These are phyloP conservation scores for Biscogniauxia marginata DNA, from an alignment of 2,329 filamentous ascomycete species.

Conservation along the genomic window DNA sequence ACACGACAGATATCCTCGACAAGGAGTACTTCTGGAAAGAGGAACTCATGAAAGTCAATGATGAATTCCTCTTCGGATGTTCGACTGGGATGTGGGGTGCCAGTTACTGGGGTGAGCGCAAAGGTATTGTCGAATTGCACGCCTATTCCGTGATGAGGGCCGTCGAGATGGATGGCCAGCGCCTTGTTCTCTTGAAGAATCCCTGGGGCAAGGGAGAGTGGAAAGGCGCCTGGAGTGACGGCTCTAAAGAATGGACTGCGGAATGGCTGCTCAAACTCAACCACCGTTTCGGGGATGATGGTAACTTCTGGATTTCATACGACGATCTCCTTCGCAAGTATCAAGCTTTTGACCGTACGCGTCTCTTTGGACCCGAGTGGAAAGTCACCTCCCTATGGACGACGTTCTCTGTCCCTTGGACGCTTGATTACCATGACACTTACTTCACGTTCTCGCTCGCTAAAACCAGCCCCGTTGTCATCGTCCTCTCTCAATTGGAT, in stretches of 20 bases:
- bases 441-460: conserved; percentile 52
- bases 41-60: conserved; percentile 74
- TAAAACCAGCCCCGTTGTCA: conserved; percentile 49
- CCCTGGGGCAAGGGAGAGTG: conserved; percentile 82
- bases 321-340: conserved; percentile 59
- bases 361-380: conserved; percentile 58
- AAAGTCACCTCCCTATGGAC: conserved; percentile 48
- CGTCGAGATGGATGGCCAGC: conserved; percentile 58
- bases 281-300: conserved; percentile 76
- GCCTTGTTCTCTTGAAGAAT: conserved; percentile 67
- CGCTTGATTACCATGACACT: conserved; percentile 52
- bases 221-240: conserved; percentile 80
- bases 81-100: conserved; percentile 50
- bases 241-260: conserved; percentile 80
- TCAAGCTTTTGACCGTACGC: conserved; percentile 56
- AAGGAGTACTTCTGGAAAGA: conserved; percentile 77
- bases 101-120: conserved; percentile 44
- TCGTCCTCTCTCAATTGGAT: conserved; percentile 58
- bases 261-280: conserved; percentile 72
- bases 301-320: conserved; percentile 62
- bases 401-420: conserved; percentile 55
- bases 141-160: conserved; percentile 61
- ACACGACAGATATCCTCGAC: conserved; percentile 68
- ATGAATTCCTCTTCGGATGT: conserved; percentile 71
- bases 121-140: conserved; percentile 58